These are phyloP conservation scores for Primulina eburnea DNA, from an alignment of 257 asterid genomes.

Conservation along the genomic window DNA sequence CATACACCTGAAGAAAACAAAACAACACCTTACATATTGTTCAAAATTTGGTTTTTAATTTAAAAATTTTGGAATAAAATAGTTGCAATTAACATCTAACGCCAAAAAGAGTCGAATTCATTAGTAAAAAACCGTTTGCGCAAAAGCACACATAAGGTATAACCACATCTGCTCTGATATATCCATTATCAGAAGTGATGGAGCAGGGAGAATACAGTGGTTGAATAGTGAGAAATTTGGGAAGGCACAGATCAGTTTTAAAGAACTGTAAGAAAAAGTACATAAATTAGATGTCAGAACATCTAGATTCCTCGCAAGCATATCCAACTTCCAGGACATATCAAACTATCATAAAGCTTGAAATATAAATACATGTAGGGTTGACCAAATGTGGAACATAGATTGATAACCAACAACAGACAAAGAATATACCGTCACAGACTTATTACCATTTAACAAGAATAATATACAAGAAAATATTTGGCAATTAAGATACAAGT, in stretches of 20 bases:
- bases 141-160: background rate
- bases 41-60: background rate
- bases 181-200: background rate
- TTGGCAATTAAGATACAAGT: constrained; percentile 15
- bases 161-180: background rate
- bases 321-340: background rate
- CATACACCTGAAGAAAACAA: background rate
- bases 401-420: constrained; percentile 13
- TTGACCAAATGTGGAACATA: constrained; percentile 10
- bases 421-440: constrained; percentile 4
- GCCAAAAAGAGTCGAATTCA: background rate
- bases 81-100: background rate
- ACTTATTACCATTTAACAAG: background rate
- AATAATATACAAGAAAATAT: background rate
- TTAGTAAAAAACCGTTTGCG: too few relatives aligned
- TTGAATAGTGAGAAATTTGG: background rate
- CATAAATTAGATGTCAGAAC: background rate
- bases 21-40: background rate
- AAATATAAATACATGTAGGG: background rate
- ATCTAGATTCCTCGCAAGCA: background rate
- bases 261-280: background rate
- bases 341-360: background rate
- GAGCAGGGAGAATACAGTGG: background rate
- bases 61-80: background rate
- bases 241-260: background rate